Conservation (phyloP, 2,329 filamentous ascomycete genomes). For the Aspergillus sp. region DNA sequence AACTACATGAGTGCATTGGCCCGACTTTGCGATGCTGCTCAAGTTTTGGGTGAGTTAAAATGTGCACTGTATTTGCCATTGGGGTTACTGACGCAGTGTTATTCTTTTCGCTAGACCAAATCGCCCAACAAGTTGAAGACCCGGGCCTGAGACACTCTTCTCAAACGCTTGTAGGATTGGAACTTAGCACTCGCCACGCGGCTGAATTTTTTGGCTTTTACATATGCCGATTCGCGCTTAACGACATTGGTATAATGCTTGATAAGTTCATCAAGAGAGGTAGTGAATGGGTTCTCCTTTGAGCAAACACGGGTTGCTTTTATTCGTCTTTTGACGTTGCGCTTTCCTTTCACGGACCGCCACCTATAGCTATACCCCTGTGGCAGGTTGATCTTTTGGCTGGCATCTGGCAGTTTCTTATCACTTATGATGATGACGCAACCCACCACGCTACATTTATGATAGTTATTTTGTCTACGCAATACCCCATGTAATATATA, state of each 20-base stretch:
- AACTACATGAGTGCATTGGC: slow-evolving; percentile 91
- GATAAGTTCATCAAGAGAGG: slow-evolving; percentile 98
- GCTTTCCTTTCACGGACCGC: neutral
- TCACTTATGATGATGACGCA: neutral
- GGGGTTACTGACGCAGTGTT: slow-evolving; percentile 14
- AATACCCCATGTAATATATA: neutral
- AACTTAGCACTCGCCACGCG: slow-evolving; percentile 88
- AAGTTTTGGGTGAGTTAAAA: slow-evolving; percentile 72
- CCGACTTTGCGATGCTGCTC: slow-evolving; percentile 86
- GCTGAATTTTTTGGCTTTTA: slow-evolving; percentile 98
- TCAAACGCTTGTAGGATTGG: slow-evolving; percentile 90
- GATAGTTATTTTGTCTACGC: neutral
- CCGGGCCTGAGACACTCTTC: slow-evolving; percentile 88
- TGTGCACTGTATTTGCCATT: neutral
- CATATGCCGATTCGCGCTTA: slow-evolving; percentile 89
- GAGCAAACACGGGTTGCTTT: slow-evolving; percentile 1
- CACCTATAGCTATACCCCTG: neutral
- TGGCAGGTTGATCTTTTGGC: neutral
- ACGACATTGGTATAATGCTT: slow-evolving; percentile 78
- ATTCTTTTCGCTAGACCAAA: slow-evolving; percentile 66
- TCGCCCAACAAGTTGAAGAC: slow-evolving; percentile 93
- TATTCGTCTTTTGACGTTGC: neutral
- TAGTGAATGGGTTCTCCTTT: slow-evolving; percentile 83
- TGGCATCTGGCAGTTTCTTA: neutral
- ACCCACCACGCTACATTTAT: neutral